Percentiles rank a stretch among this genome's conserved stretches.
Conservation (phyloP, 257 asterid genomes). For the Gentiana straminea region DNA sequence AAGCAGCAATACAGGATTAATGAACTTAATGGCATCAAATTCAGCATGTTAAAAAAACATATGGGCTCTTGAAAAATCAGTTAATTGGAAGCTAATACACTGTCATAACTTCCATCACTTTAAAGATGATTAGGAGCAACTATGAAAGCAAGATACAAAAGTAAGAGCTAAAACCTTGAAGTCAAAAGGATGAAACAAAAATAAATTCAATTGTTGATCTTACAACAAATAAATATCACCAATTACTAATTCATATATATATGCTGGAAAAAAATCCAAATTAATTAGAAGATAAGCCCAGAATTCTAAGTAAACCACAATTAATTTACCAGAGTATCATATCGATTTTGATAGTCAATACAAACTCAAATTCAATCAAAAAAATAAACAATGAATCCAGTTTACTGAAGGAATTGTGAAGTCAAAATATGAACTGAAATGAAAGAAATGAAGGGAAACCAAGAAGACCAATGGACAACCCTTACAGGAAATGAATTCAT, state of each 20-base stretch:
- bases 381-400: too few relatives aligned
- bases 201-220: too few relatives aligned
- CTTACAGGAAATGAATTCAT: slow-evolving; percentile 52
- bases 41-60: neutral
- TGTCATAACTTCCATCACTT: too few relatives aligned
- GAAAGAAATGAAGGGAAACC: neutral
- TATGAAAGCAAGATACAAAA: too few relatives aligned
- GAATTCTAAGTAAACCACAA: neutral
- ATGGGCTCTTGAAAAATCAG: neutral
- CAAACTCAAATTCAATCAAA: neutral
- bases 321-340: neutral
- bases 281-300: neutral
- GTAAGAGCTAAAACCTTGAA: neutral
- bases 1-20: neutral
- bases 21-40: neutral
- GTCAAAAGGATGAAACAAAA: neutral
- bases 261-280: neutral
- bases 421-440: neutral
- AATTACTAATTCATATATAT: neutral
- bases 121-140: too few relatives aligned
- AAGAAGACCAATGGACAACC: neutral
- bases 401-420: neutral
- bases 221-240: too few relatives aligned
- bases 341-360: neutral
- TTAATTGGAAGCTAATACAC: neutral